These are phyloP conservation scores for Aurifilum marmelostoma DNA, from an alignment of 2,329 filamentous ascomycete species.

Conservation along the genomic window DNA sequence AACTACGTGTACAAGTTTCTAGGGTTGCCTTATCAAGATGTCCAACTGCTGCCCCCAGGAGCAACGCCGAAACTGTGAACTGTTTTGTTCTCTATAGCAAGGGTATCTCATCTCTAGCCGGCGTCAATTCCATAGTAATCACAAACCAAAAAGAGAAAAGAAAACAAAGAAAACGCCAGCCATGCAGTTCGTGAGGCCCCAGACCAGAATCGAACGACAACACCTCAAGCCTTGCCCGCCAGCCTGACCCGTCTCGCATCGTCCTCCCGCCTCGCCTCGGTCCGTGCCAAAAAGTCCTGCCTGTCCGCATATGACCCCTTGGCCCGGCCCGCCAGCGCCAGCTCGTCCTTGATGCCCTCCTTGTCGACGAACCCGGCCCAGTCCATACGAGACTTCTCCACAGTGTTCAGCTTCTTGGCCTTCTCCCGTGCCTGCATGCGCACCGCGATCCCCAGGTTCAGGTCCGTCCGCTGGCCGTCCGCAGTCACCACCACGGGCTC, in stretches of 20 bases:
- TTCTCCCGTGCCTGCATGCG: slow-evolving; percentile 51
- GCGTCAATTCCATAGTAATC: background rate
- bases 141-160: background rate
- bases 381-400: slow-evolving; percentile 74
- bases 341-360: slow-evolving; percentile 71
- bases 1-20: slow-evolving; percentile 71
- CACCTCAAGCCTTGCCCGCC: slow-evolving; percentile 39
- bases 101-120: slow-evolving; percentile 27
- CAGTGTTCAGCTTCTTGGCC: slow-evolving; percentile 69
- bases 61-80: slow-evolving; percentile 42
- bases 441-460: slow-evolving; percentile 59
- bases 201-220: background rate
- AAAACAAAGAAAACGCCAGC: background rate
- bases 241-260: slow-evolving; percentile 60
- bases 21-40: slow-evolving; percentile 60
- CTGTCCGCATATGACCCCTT: slow-evolving; percentile 66
- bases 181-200: background rate
- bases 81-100: background rate
- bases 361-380: slow-evolving; percentile 74
- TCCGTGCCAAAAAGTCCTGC: slow-evolving; percentile 68
- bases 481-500: slow-evolving; percentile 56
- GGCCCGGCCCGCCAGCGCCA: slow-evolving; percentile 65
- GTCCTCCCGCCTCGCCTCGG: slow-evolving; percentile 64
- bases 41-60: slow-evolving; percentile 46
- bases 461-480: slow-evolving; percentile 52